Evolutionary conservation across 2,329 filamentous ascomycete genomes (phyloP).

Genomic region (Nigrospora sphaerica): DNA sequence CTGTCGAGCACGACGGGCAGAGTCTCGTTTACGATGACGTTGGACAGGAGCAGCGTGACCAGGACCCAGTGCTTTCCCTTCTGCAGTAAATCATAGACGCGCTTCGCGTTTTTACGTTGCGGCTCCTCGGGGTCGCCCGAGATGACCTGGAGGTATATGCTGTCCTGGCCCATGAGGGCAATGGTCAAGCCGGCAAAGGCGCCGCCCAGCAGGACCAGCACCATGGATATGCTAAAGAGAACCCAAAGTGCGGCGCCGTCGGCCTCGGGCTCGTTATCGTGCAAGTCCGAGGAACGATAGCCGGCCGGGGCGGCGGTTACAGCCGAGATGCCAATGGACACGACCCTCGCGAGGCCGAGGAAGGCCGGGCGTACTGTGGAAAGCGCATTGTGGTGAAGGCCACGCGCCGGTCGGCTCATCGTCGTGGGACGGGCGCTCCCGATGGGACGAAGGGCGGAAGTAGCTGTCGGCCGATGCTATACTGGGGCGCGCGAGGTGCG

Average conservation of each 20-base stretch:
- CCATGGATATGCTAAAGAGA: slow-evolving; percentile 70
- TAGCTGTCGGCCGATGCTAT: too few species aligned
- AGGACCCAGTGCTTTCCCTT: slow-evolving; percentile 97
- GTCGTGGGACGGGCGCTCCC: too few species aligned
- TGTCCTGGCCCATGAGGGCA: slow-evolving; percentile 72
- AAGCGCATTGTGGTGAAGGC: slow-evolving; percentile 1
- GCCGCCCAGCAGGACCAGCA: slow-evolving; percentile 79
- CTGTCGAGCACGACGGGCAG: slow-evolving; percentile 91
- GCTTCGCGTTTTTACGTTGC: slow-evolving; percentile 80
- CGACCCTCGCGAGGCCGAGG: slow-evolving; percentile 3
- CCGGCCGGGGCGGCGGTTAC: slow-evolving; percentile 3
- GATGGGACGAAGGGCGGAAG: too few species aligned
- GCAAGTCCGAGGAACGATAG: slow-evolving; percentile 25
- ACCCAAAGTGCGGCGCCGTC: slow-evolving; percentile 68
- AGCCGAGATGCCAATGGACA: slow-evolving; percentile 2
- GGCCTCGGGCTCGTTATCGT: slow-evolving; percentile 40
- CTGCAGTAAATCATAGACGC: slow-evolving; percentile 72
- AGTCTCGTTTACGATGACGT: slow-evolving; percentile 97
- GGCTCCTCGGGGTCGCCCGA: slow-evolving; percentile 74
- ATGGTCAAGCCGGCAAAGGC: slow-evolving; percentile 93
- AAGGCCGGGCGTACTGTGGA: slow-evolving; percentile 5
- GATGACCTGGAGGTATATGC: slow-evolving; percentile 95
- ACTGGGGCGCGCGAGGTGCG: too few species aligned
- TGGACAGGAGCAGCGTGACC: slow-evolving; percentile 86
- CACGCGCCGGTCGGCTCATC: too few species aligned